Conservation (phyloP, 2,329 filamentous ascomycete species). For the Tolypocladium tropicale region DNA sequence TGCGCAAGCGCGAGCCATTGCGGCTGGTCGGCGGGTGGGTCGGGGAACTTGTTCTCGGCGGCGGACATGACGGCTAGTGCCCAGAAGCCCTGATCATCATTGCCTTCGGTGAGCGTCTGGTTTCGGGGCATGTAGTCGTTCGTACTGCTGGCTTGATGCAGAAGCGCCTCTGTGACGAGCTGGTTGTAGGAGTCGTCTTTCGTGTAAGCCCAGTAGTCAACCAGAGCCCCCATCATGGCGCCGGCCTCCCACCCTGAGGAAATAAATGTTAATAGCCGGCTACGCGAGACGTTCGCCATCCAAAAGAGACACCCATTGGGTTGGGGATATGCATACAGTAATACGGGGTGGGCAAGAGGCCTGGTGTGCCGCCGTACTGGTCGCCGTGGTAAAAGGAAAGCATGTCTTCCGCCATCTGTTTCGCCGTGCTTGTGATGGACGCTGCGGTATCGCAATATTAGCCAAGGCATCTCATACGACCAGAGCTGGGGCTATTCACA, state of each 20-base stretch:
- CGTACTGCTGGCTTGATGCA: conserved; percentile 63
- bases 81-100: conserved; percentile 72
- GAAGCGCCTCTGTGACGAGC: conserved; percentile 54
- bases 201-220: conserved; percentile 82
- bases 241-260: conserved; percentile 59
- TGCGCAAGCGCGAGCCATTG: conserved; percentile 65
- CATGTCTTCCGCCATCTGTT: conserved; percentile 41
- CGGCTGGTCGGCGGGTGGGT: conserved; percentile 44
- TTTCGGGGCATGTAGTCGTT: conserved; percentile 71
- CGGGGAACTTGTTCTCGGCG: conserved; percentile 56
- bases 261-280: not conserved
- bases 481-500: conserved; percentile 12
- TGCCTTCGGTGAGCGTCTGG: conserved; percentile 58
- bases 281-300: not conserved
- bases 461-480: conserved; percentile 1
- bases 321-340: conserved; percentile 33
- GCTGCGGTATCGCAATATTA: conserved; percentile 21
- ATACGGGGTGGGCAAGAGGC: conserved; percentile 41
- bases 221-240: conserved; percentile 58
- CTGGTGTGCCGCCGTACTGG: conserved; percentile 38
- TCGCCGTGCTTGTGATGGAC: conserved; percentile 38
- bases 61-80: conserved; percentile 60
- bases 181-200: conserved; percentile 63
- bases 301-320: not conserved
- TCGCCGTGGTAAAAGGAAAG: conserved; percentile 32